A percentile compares a stretch with the other conserved stretches of the same genome.
phyloP scores from a whole-genome alignment of 116 monocot species.

The Papilionanthe hybrid region DNA sequence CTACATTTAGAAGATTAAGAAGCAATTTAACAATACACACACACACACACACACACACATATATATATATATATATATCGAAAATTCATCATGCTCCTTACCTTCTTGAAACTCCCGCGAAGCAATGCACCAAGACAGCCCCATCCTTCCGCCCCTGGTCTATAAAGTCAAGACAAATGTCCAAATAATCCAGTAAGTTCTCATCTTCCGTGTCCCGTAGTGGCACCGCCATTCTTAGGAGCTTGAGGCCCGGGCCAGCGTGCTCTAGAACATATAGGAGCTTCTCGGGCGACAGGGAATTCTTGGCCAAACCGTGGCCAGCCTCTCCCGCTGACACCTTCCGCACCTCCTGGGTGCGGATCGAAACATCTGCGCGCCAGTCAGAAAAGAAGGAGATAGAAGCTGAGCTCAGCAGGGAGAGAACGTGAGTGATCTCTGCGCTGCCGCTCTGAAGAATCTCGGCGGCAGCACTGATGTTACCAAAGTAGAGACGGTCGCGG shows the following conservation, averaged over 20 bases:
- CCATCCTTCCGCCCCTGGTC: constrained; percentile 67
- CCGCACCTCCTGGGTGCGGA: constrained; percentile 57
- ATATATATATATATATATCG: too few species aligned
- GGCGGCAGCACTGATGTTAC: constrained; percentile 70
- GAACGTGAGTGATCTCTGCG: constrained; percentile 59
- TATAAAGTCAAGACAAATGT: constrained; percentile 82
- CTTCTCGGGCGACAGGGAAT: constrained; percentile 40
- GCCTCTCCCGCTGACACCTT: constrained; percentile 58
- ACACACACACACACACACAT: too few species aligned
- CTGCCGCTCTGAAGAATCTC: constrained; percentile 38
- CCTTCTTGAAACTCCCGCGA: constrained; percentile 95
- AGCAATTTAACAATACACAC: not conserved
- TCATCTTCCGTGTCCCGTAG: constrained; percentile 83
- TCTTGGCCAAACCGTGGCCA: constrained; percentile 25
- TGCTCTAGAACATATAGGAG: constrained; percentile 59
- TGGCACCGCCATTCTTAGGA: constrained; percentile 82
- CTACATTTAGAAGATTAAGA: not conserved
- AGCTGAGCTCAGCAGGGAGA: constrained; percentile 77
- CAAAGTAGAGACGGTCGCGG: constrained; percentile 66
- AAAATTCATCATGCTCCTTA: constrained; percentile 11
- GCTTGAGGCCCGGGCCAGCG: constrained; percentile 62
- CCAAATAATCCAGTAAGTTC: constrained; percentile 77
- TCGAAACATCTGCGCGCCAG: constrained; percentile 50
- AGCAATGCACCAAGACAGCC: constrained; percentile 83
- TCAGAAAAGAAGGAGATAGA: constrained; percentile 90